Base-by-base conservation (phyloP, 2,329 filamentous ascomycete species). In the Domatiomyces globalis region DNA sequence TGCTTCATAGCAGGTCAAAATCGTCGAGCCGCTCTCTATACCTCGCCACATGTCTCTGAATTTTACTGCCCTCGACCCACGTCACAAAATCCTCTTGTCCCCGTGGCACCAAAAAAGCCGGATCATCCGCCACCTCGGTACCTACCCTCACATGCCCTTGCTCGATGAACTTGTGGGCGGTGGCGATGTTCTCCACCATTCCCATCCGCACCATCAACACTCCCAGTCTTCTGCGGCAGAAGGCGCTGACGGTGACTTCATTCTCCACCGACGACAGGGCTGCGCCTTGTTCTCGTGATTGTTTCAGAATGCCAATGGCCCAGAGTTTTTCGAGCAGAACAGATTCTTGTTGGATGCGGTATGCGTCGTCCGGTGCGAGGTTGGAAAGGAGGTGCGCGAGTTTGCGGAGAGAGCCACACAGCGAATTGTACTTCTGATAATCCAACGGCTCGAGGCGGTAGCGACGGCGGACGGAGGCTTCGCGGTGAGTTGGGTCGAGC, bases 21-120 rank as follows among this genome's bases (percentile, higher is more conserved):
- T 96, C 90, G 70, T 96, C 90, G 69, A 95, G 70, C 73, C 94
- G 87, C 69, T 95, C 88, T 61, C 87, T 81, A 67, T 95, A 96
- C 70, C 86, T 87, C 79, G 95, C 83, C 58, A 95, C 94, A 65
- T 88, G 92, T 65, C 85, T 79, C 83, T 94, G 95, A 67, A 96
- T 89, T 84, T 95, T 95, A 69, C 87, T 94, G 54, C 87, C 87
- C 62, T 94, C 86, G 8, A 90, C 84, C 90, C 90, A 96, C 0
- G 90, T 95, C 17, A 96, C 85, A 66, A 94, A 95, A 70, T 96
- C 90, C 70, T 96, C 90, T 77, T 94, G 87, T 55, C 81, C 85
- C 58, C 89, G 76, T 39, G 87, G 92, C 6, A 96, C 87, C 49
- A 95, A 69, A 63, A 88, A 95, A 0, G 88, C 89, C 25, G 88